A percentile compares a stretch with the other conserved stretches of the same genome.
phyloP scores from a whole-genome alignment of 2,329 filamentous ascomycete genomes.

The Raffaelea albimanens region DNA sequence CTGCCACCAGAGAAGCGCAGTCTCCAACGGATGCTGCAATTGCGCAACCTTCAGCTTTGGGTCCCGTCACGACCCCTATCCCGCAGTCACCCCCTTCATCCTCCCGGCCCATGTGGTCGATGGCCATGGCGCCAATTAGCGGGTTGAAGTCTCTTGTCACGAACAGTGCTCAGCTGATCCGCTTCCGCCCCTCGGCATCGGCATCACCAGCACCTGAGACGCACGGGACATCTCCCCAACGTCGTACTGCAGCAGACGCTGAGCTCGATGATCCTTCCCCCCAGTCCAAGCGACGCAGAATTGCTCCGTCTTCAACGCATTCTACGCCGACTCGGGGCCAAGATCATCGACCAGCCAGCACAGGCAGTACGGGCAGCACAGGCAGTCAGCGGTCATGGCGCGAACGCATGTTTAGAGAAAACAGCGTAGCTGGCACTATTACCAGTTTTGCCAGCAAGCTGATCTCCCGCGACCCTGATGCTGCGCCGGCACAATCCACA shows the following conservation, averaged over 20 bases:
- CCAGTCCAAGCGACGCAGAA: not conserved
- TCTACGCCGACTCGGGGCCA: not conserved
- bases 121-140: slow-evolving; percentile 19
- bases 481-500: no score
- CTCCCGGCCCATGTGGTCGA: slow-evolving; percentile 16
- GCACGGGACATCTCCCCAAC: not conserved
- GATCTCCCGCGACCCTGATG: slow-evolving; percentile 1
- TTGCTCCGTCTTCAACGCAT: not conserved
- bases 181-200: not conserved
- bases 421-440: slow-evolving; percentile 9
- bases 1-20: slow-evolving; percentile 20
- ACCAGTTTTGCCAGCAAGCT: slow-evolving; percentile 9
- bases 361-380: not conserved
- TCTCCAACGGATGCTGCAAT: slow-evolving; percentile 16
- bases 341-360: no score
- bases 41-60: not conserved
- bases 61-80: not conserved
- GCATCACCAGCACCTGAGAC: not conserved
- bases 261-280: not conserved
- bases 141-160: slow-evolving; percentile 22
- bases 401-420: slow-evolving; percentile 8
- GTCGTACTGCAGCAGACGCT: slow-evolving; percentile 1
- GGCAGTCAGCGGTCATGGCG: slow-evolving; percentile 8
- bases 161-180: slow-evolving; percentile 19
- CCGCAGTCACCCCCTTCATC: slow-evolving; percentile 3